These are phyloP conservation scores for Ampelomyces quisqualis DNA, from an alignment of 2,329 filamentous ascomycete species.

Conservation along the genomic window DNA sequence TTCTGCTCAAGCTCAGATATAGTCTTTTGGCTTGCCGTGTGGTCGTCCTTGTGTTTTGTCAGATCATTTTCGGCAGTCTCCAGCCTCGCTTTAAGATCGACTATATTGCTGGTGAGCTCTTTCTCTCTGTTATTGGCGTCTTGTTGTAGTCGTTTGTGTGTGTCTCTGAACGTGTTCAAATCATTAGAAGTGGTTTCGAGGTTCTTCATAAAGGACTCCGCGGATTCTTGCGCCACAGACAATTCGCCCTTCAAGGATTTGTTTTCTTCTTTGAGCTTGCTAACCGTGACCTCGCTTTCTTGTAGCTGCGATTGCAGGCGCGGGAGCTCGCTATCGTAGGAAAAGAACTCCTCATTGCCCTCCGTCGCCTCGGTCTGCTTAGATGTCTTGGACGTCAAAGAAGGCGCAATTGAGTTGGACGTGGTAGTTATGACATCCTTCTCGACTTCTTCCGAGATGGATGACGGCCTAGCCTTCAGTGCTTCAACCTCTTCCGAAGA, in stretches of 20 bases:
- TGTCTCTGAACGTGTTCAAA: conserved; percentile 57
- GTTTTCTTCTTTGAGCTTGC: conserved; percentile 68
- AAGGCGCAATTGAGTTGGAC: conserved; percentile 28
- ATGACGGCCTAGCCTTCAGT: conserved; percentile 45
- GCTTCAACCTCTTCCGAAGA: conserved; percentile 65
- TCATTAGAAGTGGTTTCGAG: conserved; percentile 68
- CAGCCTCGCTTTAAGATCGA: conserved; percentile 33
- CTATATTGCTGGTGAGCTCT: conserved; percentile 29
- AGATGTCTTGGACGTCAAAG: conserved; percentile 23
- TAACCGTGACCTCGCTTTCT: conserved; percentile 69
- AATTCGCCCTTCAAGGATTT: conserved; percentile 69
- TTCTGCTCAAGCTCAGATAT: conserved; percentile 37
- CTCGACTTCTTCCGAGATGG: conserved; percentile 18
- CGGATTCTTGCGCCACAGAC: conserved; percentile 67
- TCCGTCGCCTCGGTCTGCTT: conserved; percentile 34
- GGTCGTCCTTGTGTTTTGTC: conserved; percentile 43
- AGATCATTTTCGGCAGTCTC: conserved; percentile 50
- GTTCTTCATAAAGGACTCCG: conserved; percentile 52
- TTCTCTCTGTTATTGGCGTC: conserved; percentile 36
- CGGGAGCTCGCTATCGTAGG: conserved; percentile 83
- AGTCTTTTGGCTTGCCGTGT: conserved; percentile 48
- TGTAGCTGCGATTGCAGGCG: conserved; percentile 74
- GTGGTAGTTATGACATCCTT: conserved; percentile 24
- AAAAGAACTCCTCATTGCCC: conserved; percentile 79
- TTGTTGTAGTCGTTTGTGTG: conserved; percentile 47